Evolutionary conservation across 192 early-diverging fungal species (phyloP).

Genomic region (Backusella tuberculispora): DNA sequence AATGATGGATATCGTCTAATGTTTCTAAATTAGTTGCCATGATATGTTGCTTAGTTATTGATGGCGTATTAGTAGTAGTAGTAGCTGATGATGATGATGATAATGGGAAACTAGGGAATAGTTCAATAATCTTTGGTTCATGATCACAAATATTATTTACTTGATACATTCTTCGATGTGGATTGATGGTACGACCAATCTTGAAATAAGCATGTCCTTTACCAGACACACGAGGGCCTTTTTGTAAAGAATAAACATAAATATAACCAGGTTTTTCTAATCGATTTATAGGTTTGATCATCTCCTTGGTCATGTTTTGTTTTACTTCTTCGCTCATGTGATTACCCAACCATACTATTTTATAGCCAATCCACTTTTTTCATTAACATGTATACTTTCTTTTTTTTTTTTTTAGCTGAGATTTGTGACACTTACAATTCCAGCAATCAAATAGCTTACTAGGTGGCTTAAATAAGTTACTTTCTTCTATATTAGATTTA

Average conservation of each 20-base stretch:
- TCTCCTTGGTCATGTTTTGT: neutral
- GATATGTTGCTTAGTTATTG: neutral
- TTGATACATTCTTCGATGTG: constrained; percentile 19
- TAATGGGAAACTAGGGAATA: constrained; percentile 14
- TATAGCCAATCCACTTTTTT: neutral
- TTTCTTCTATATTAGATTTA: neutral
- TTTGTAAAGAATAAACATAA: neutral
- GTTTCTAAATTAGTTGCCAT: neutral
- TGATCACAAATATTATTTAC: neutral
- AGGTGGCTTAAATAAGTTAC: neutral
- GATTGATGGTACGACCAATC: neutral
- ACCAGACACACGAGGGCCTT: neutral
- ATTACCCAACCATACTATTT: constrained; percentile 5
- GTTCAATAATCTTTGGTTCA: constrained; percentile 5
- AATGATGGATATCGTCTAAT: neutral
- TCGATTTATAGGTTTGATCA: neutral
- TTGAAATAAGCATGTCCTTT: constrained; percentile 1
- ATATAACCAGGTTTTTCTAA: constrained; percentile 6
- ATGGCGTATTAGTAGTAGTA: too few relatives aligned
- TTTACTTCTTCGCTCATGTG: neutral
- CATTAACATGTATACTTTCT: neutral
- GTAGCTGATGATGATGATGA: neutral
- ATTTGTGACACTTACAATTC: neutral
- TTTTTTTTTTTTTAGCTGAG: too few relatives aligned
- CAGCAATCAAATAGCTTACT: constrained; percentile 8